Conservation (phyloP, 1,284 basidiomycete genomes). For the Anthracocystis panici-leucophaei region DNA sequence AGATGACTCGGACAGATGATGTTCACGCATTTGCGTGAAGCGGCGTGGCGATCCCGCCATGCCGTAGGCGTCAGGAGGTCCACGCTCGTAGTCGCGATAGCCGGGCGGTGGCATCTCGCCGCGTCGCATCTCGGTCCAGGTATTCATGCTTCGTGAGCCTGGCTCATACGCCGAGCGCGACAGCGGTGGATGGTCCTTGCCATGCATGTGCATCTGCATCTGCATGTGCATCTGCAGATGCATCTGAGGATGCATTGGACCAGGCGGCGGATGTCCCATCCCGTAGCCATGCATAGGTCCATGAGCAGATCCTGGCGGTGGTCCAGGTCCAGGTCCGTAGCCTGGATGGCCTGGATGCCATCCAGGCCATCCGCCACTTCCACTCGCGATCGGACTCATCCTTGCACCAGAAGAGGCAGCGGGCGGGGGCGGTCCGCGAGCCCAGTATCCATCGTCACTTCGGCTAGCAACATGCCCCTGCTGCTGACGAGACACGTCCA, state of each 20-base stretch:
- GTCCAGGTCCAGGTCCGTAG: conserved; percentile 18
- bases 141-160: conserved; percentile 52
- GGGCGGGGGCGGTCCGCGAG: conserved; percentile 34
- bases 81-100: conserved; percentile 40
- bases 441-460: conserved; percentile 34
- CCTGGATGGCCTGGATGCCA: conserved; percentile 36
- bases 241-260: conserved; percentile 28
- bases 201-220: conserved; percentile 39
- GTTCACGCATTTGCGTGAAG: conserved; percentile 45
- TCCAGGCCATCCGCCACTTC: conserved; percentile 35
- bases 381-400: conserved; percentile 35
- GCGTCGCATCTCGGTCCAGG: conserved; percentile 45
- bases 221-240: conserved; percentile 38
- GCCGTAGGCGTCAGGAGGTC: conserved; percentile 16
- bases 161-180: conserved; percentile 55
- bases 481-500: conserved; percentile 29
- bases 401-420: conserved; percentile 28
- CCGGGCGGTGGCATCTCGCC: conserved; percentile 41
- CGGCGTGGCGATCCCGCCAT: conserved; percentile 27
- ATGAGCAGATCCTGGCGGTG: conserved; percentile 13
- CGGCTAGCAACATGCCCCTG: conserved; percentile 25
- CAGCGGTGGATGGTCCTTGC: conserved; percentile 46
- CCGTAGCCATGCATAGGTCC: conserved; percentile 20
- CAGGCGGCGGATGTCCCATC: conserved; percentile 18
- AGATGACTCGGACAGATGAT: conserved; percentile 39